A percentile compares a stretch with the other conserved stretches of the same genome.
Evolutionary conservation across 164 flowering plant genomes (phyloP).

Genomic region (Liriodendron chinense): DNA sequence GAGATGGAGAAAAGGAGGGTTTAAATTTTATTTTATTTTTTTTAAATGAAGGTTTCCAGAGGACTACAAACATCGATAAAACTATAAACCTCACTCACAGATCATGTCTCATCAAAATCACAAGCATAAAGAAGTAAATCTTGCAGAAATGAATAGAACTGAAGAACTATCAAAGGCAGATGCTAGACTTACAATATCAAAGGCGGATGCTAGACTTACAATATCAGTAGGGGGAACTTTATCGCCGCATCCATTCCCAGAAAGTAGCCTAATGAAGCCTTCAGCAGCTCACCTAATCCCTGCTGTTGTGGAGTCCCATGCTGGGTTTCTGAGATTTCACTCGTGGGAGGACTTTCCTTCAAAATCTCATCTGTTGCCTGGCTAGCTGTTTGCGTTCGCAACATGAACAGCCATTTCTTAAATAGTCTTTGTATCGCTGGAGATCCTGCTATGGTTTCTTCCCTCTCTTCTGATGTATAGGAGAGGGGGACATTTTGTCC

Average conservation of each 20-base stretch:
- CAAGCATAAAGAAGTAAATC: background rate
- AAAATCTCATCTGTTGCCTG: constrained; percentile 34
- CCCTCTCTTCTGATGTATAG: constrained; percentile 34
- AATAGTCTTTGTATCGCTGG: constrained; percentile 54
- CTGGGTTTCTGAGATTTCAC: constrained; percentile 25
- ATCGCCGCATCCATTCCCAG: constrained; percentile 57
- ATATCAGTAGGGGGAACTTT: constrained; percentile 60
- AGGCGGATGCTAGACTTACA: constrained; percentile 50
- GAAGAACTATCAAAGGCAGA: background rate
- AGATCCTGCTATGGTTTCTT: constrained; percentile 38
- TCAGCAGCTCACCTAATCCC: constrained; percentile 34
- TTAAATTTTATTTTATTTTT: no score
- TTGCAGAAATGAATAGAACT: background rate
- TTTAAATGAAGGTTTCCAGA: no score
- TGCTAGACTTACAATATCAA: constrained; percentile 26
- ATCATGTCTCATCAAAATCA: background rate
- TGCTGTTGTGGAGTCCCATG: constrained; percentile 16
- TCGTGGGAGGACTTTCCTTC: constrained; percentile 30
- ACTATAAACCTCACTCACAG: no score
- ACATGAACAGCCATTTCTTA: constrained; percentile 63
- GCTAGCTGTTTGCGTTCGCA: constrained; percentile 45
- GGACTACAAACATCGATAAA: no score
- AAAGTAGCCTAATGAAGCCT: constrained; percentile 45
- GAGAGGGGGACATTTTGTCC: constrained; percentile 47
- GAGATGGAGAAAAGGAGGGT: no score